Percentiles rank a stretch among this genome's conserved stretches.
phyloP scores from a whole-genome alignment of 208 protist species.

The Trypanosomatidae sp. region DNA sequence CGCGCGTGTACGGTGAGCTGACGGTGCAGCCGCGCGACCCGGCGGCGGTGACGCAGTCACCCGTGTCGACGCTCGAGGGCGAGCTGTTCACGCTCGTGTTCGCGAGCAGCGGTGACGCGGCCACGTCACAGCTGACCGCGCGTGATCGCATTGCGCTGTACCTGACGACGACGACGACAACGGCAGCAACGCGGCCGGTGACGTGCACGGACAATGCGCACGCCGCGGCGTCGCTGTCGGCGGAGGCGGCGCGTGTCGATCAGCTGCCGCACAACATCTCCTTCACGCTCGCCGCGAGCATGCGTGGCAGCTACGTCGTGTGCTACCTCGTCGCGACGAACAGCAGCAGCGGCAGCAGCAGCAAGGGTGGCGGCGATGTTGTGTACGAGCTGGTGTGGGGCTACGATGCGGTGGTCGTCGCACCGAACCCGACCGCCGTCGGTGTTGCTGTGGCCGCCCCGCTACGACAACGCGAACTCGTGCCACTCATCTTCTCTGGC shows the following conservation, averaged over 20 bases:
- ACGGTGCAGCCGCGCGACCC: slow-evolving; percentile 45
- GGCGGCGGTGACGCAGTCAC: slow-evolving; percentile 20
- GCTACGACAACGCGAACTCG: slow-evolving; percentile 16
- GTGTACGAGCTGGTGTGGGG: slow-evolving; percentile 62
- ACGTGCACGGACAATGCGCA: not conserved
- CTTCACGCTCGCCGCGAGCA: slow-evolving; percentile 55
- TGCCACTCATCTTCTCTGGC: slow-evolving; percentile 58
- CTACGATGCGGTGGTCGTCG: slow-evolving; percentile 38
- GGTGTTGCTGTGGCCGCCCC: slow-evolving; percentile 4
- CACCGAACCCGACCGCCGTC: slow-evolving; percentile 34
- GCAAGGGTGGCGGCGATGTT: slow-evolving; percentile 60
- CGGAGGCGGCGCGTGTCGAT: slow-evolving; percentile 40
- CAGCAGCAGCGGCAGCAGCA: too few relatives aligned
- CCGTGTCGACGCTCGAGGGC: slow-evolving; percentile 37
- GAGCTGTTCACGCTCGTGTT: slow-evolving; percentile 83
- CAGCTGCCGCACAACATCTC: slow-evolving; percentile 32
- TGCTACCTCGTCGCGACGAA: slow-evolving; percentile 35
- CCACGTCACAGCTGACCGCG: slow-evolving; percentile 5
- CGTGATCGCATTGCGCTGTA: too few relatives aligned
- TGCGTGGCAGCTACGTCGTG: slow-evolving; percentile 63
- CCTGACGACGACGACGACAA: too few relatives aligned
- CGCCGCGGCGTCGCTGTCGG: not conserved
- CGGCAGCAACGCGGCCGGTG: too few relatives aligned
- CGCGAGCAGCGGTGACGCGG: slow-evolving; percentile 5
- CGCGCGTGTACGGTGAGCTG: slow-evolving; percentile 72